Base-by-base conservation (phyloP, 164 flowering plant genomes). In the Stephania cephalantha region DNA sequence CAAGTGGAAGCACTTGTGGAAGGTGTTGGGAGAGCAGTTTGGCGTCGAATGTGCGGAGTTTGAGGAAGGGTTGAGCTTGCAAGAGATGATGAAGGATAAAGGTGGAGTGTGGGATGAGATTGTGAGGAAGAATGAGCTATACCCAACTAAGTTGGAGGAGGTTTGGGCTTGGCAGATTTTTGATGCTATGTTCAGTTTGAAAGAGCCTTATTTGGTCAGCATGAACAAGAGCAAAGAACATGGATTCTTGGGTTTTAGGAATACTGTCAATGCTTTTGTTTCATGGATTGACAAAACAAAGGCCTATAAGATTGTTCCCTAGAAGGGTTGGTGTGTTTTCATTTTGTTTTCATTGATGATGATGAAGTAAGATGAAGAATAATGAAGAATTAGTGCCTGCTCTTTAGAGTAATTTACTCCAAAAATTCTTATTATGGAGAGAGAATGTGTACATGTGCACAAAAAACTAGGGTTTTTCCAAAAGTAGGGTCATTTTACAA, bases 151-250 rank as follows among this genome's bases (percentile, higher is more conserved):
- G 53, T 52, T 91, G 77, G 88, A 87, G 75, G 92, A 92, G 73
- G 86, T 92, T 25, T 92, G 81, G 22, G 53, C 1, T 0, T 90
- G 91, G 91, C 90, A 91, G 94, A 84, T 87, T 74, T 84, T 64
- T 12, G 97, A 90, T 76, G 0, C 52, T 6, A 13, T 84, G 0
- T 73, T 90, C 35, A 72, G 78, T 3, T 29, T 9, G 0, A n/a
- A 67, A 29, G 84, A 58, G 55, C 18, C 71, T 2, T 0, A 7
- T 5, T 52, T 90, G 80, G 85, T 73, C 22, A 84, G 79, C 66
- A 88, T 92, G 95, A 92, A 90, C 79, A 92, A 92, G 86, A 87
- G 94, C 77, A 92, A 90, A 79, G 97, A 90, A 77, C 94, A 90
- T 80, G 97, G 97, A 5, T 91, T 91, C 72, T 74, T 90, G 75